Evolutionary conservation across 306 rosid genomes (phyloP), one percentile per base, ranked within the genome.

Genomic region (Prunus campanulata): DNA sequence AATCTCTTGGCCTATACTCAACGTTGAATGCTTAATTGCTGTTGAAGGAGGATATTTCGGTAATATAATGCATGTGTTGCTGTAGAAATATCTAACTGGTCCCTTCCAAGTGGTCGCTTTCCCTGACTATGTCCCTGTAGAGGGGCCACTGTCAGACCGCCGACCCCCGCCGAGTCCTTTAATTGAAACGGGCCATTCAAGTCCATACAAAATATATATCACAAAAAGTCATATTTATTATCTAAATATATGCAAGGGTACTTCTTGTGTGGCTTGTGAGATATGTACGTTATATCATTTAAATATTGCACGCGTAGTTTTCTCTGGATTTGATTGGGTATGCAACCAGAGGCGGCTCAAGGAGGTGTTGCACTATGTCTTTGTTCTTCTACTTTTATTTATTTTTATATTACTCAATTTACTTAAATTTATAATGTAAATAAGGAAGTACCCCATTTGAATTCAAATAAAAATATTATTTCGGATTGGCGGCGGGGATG

Each of bases 31-130:
- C 9, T 10, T 57, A 20, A 22, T 57, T 57, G 2, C 11, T 56
- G 7, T 16, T 62, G 18, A 14, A 62, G 5, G 59, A 52, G 80
- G 70, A 55, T 76, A 47, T 64, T 77, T 66, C 3, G 56, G 81
- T 57, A 72, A 72, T 66, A 25, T 50, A 32, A 5, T 29, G 67
- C 73, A 44, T 13, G 68, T 39, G 44, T 7, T 7, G 44, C 44
- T 0, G 20, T 3, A 13, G 50, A 69, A 78, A 75, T 74, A 70
- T 74, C 54, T 9, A 24, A 25, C 35, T 13, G 50, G 73, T 52
- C 59, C 46, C 30, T 60, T 67, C 70, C 39, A 54, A 55, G 59
- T 2, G 51, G 59, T 70, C 74, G 48, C 78, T 25, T 11, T 70
- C 25, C 18, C 27, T 27, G 35, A 35, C 74, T 1, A 5, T 22